Evolutionary conservation across 108 stramenopile species (phyloP), one percentile per base, ranked within the genome.

Genomic region (Poteriospumella lacustris): DNA sequence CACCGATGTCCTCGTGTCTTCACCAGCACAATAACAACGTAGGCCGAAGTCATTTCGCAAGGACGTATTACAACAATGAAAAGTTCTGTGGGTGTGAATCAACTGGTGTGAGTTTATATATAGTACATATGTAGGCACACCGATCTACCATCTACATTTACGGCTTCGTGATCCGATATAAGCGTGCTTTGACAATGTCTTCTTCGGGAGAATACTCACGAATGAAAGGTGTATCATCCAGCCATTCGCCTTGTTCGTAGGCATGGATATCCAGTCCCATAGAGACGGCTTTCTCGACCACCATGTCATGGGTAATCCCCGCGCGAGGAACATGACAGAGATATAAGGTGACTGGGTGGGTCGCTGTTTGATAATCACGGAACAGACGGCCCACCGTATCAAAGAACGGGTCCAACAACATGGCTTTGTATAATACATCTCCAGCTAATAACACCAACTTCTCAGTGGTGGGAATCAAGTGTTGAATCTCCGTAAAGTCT

Each of bases 301-400:
- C 70, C 31, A 33, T 36, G 42, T 5, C 24, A 12, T 73, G 70
- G 9, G 26, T 31, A 9, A 73, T 31, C 38, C 70, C 70, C 26
- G 70, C 70, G 9, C 70, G 36, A 33, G 70, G 70, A 34, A 73
- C 70, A 42, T 73, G 70, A 73, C 70, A 73, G 5, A 73, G 70
- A 29, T 33, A 33, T 40, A 68, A 39, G 12, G 12, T 39, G 19
- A 40, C 40, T n/a, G n/a, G n/a, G n/a, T n/a, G n/a, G n/a, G n/a
- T n/a, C n/a, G n/a, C n/a, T n/a, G n/a, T n/a, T n/a, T n/a, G n/a
- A n/a, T n/a, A n/a, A n/a, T n/a, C n/a, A n/a, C n/a, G n/a, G 36
- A 19, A 15, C 36, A 56, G 42, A 73, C 70, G 70, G 36, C 60
- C 31, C 38, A 73, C 70, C 36, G 47, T 56, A 34, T 44, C 3